Evolutionary conservation across 148 eudicot species (phyloP).

Genomic region (Fagopyrum esculentum): DNA sequence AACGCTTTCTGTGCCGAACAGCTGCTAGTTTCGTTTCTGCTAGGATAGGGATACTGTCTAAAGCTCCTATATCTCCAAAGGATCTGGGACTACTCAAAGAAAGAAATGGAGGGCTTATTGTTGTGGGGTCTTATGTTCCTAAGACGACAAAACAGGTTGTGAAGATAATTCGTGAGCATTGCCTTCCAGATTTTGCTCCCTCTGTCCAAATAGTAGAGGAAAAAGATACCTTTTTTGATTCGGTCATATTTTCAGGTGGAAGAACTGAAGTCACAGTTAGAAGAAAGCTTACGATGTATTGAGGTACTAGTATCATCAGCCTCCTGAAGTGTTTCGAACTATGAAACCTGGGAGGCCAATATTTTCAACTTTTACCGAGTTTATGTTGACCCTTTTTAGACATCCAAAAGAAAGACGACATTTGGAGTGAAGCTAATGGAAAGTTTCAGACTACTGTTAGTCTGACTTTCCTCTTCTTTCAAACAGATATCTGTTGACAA

Average conservation of each 20-base stretch:
- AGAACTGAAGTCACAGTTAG: constrained; percentile 60
- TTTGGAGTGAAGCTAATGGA: neutral
- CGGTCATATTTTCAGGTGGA: constrained; percentile 48
- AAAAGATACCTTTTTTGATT: neutral
- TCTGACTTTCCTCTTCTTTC: constrained; percentile 18
- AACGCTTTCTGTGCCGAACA: constrained; percentile 81
- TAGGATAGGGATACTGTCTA: constrained; percentile 70
- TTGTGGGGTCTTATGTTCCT: constrained; percentile 98
- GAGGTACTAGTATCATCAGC: constrained; percentile 46
- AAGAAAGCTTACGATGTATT: constrained; percentile 45
- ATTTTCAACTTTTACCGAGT: neutral
- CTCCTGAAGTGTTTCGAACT: neutral
- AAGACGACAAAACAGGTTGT: constrained; percentile 94
- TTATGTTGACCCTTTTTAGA: neutral
- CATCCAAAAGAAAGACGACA: neutral
- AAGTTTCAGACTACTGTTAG: neutral
- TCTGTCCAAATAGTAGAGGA: neutral
- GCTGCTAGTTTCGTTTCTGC: constrained; percentile 99
- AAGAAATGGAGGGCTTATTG: constrained; percentile 75
- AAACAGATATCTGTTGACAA: constrained; percentile 75
- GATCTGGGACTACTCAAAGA: constrained; percentile 57
- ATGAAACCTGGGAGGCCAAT: neutral
- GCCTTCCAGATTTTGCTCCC: neutral
- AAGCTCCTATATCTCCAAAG: constrained; percentile 65
- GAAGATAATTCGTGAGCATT: neutral